Evolutionary conservation across 441 rosid species (phyloP), one percentile per base, ranked within the genome.

Genomic region (Mallotus japonicus): DNA sequence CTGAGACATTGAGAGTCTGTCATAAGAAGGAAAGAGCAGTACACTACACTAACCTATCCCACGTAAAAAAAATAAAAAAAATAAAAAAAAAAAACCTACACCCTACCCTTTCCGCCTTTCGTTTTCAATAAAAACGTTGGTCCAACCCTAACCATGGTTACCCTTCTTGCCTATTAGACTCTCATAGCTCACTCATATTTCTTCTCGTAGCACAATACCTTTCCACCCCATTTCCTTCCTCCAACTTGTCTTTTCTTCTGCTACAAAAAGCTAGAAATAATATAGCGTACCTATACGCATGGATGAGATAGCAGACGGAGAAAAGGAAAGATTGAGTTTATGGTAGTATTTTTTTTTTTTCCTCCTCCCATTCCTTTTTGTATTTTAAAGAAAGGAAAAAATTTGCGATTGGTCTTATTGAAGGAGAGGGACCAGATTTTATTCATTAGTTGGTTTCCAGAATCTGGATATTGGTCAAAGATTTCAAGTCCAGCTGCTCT

Each of bases 381-480:
- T 49, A 8, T 49, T 49, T 49, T 42, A 28, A 28, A 28, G 1
- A 42, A 42, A 42, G 46, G 7, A 42, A 20, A 56, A 28, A 28
- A 28, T 1, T 65, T 65, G 57, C 69, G 49, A 20, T 15, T 12
- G 6, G 20, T 51, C 16, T 32, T 9, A 9, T 24, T 46, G 54
- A 59, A 28, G 62, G 67, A 64, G 69, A 70, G 24, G 60, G 67
- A 67, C 46, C 47, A 28, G 49, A 34, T 28, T 28, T 28, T 28
- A 28, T 28, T 28, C 32, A 22, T 68, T 72, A 34, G 73, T 73
- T 70, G 67, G 44, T 70, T 62, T 65, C 49, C 69, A 55, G 69
- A 80, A 71, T 69, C 70, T 74, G 76, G 74, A 71, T 73, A 32
- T 65, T 59, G 81, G 82, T 72, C 77, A 83, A 74, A 74, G 73